A percentile compares a stretch with the other conserved stretches of the same genome.
phyloP scores from a whole-genome alignment of 441 rosid species.

The Mallotus repandus region DNA sequence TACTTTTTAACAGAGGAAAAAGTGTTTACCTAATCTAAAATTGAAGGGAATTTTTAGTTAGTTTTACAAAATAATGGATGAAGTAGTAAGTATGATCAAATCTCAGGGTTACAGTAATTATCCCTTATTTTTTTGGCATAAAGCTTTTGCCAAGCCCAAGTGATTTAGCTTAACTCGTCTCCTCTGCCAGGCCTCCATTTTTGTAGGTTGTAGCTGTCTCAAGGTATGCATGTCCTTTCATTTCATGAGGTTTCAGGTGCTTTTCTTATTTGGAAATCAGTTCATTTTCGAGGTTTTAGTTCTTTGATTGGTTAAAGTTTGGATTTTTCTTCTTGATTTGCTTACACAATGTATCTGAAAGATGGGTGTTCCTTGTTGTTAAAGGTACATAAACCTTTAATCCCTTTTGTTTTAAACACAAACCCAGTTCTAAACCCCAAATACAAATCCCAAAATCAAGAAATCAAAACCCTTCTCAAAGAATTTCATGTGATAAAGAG shows the following conservation, averaged over 20 bases:
- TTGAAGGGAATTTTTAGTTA: too few relatives aligned
- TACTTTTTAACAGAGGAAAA: too few relatives aligned
- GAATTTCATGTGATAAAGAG: constrained; percentile 52
- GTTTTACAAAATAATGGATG: too few relatives aligned
- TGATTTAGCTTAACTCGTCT: too few relatives aligned
- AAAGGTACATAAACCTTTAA: constrained; percentile 53
- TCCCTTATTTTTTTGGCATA: too few relatives aligned
- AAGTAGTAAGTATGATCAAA: too few relatives aligned
- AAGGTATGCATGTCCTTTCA: constrained; percentile 23
- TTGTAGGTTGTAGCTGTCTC: background rate
- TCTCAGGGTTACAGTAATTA: too few relatives aligned
- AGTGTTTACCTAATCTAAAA: too few relatives aligned
- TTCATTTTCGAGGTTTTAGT: background rate
- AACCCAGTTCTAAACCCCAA: constrained; percentile 36
- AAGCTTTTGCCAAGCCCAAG: too few relatives aligned
- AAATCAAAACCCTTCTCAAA: constrained; percentile 25
- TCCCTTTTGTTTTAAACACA: constrained; percentile 56
- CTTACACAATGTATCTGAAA: constrained; percentile 50
- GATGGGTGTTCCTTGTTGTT: constrained; percentile 60
- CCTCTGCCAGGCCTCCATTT: background rate
- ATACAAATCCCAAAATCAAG: constrained; percentile 26
- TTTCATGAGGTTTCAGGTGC: background rate
- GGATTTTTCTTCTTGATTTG: background rate
- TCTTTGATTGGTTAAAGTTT: constrained; percentile 17
- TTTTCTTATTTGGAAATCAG: background rate